Evolutionary conservation across 1,284 basidiomycete genomes (phyloP), one percentile per base, ranked within the genome.

Genomic region (Cryptococcus floricola): DNA sequence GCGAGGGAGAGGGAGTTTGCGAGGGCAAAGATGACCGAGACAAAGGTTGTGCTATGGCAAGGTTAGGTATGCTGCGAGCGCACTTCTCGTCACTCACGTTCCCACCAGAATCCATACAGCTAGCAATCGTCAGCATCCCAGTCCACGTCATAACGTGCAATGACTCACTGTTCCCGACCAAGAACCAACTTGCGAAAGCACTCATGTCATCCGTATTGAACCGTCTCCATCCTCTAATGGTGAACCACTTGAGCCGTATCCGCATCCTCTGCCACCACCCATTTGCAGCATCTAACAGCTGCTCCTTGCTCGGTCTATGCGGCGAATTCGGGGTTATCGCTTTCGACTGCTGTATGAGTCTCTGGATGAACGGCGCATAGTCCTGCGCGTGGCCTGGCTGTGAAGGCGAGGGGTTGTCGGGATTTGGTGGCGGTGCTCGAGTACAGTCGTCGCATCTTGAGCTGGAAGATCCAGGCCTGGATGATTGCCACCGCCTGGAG

Each of bases 131-230:
- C 50, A 57, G 50, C 41, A 39, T 37, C 19, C n/a, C 5, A 34
- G 18, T 41, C 9, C 50, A 10, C 14, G 31, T 7, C 8, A n/a
- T 5, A 43, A 25, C 27, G 14, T 12, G 27, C 41, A 7, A 28
- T 10, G 5, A n/a, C 75, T 68, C 54, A 77, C 75, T 91, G 69
- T 98, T 92, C 59, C 93, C 94, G 77, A 98, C 87, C 46, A 97
- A 78, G 66, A 96, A 89, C 85, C 93, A 92, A 48, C 91, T 95
- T 46, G 96, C 79, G 77, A 99, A 98, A 1, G 94, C 95, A 52
- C 91, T 95, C 57, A 96, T 88, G 74, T 98, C 96, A 73, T 99
- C 96, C 49, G 90, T 88, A 64, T 97, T 94, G 79, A 96, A 99
- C 65, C 86, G 87, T 37, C 95, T 84, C 79, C 97, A 99, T 1